phyloP scores from a whole-genome alignment of 83 land plant genomes.

The Diphasiastrum complanatum region DNA sequence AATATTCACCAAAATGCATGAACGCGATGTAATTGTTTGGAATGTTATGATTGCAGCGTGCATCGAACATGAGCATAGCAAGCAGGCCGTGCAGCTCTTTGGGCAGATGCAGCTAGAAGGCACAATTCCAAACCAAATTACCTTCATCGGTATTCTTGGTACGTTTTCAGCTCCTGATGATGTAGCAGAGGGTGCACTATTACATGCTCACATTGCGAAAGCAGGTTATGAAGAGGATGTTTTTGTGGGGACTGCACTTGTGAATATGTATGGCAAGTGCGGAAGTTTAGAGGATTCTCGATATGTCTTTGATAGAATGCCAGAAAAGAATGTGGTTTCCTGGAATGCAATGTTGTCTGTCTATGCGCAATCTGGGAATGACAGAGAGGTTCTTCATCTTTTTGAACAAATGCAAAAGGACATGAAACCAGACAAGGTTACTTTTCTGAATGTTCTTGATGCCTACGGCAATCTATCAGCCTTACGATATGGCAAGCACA shows the following conservation, averaged over 20 bases:
- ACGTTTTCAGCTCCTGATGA: neutral
- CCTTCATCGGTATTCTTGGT: neutral
- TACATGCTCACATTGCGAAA: constrained; percentile 33
- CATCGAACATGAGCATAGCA: neutral
- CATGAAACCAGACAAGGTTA: constrained; percentile 26
- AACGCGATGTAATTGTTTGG: neutral
- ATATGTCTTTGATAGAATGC: constrained; percentile 29
- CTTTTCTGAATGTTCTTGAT: constrained; percentile 31
- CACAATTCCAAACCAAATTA: neutral
- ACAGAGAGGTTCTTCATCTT: constrained; percentile 20
- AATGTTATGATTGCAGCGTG: neutral
- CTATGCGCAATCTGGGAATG: constrained; percentile 29
- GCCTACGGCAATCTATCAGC: constrained; percentile 31
- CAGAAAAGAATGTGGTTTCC: constrained; percentile 29
- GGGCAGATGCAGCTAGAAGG: constrained; percentile 16
- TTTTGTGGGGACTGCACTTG: constrained; percentile 30
- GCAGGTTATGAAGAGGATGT: constrained; percentile 23
- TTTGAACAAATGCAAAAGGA: constrained; percentile 27
- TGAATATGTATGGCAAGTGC: constrained; percentile 46
- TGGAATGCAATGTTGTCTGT: constrained; percentile 47
- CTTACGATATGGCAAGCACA: constrained; percentile 26
- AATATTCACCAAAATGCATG: neutral
- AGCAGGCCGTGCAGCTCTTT: neutral
- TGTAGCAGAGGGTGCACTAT: constrained; percentile 12
- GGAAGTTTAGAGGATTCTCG: constrained; percentile 28